A percentile compares a stretch with the other conserved stretches of the same genome.
These are phyloP conservation scores for Teunomyces funiuensis DNA, from an alignment of 805 yeast genomes.

Conservation along the genomic window DNA sequence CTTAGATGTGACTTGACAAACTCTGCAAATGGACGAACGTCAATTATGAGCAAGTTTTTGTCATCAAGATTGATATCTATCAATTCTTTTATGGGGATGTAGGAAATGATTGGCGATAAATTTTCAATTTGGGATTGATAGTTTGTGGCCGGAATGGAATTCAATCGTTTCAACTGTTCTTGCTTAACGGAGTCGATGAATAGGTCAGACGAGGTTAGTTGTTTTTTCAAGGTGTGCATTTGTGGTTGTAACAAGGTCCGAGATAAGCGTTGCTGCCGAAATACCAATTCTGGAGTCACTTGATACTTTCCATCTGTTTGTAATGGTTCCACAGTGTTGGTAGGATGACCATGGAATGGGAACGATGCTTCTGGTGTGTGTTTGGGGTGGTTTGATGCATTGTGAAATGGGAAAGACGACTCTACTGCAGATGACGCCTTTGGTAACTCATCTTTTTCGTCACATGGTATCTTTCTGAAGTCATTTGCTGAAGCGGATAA, in stretches of 20 bases:
- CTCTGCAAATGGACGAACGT: conserved; percentile 79
- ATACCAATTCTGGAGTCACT: background rate
- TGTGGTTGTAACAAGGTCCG: conserved; percentile 3
- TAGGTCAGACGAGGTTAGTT: conserved; percentile 22
- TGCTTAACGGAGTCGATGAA: conserved; percentile 18
- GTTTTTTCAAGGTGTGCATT: conserved; percentile 16
- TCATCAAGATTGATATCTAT: conserved; percentile 6
- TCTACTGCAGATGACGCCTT: conserved; percentile 22
- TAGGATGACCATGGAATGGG: too few relatives aligned
- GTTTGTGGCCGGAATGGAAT: conserved; percentile 19
- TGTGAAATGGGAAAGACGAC: conserved; percentile 16
- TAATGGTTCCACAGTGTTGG: too few relatives aligned
- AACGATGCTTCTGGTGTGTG: background rate
- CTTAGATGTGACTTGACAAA: conserved; percentile 57
- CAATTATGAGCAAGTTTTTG: conserved; percentile 49
- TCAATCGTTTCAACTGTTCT: conserved; percentile 24
- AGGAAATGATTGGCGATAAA: conserved; percentile 22
- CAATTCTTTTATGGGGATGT: conserved; percentile 15
- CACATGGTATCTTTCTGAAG: conserved; percentile 1
- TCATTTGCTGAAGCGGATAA: conserved; percentile 9
- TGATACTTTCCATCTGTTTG: background rate
- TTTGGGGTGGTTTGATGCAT: background rate
- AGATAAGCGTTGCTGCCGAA: conserved; percentile 1
- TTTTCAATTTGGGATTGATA: conserved; percentile 21
- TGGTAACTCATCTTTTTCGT: conserved; percentile 6